A percentile compares a stretch with the other conserved stretches of the same genome.
phyloP scores from a whole-genome alignment of 2,329 filamentous ascomycete genomes.

The Aspergillus versicolor region DNA sequence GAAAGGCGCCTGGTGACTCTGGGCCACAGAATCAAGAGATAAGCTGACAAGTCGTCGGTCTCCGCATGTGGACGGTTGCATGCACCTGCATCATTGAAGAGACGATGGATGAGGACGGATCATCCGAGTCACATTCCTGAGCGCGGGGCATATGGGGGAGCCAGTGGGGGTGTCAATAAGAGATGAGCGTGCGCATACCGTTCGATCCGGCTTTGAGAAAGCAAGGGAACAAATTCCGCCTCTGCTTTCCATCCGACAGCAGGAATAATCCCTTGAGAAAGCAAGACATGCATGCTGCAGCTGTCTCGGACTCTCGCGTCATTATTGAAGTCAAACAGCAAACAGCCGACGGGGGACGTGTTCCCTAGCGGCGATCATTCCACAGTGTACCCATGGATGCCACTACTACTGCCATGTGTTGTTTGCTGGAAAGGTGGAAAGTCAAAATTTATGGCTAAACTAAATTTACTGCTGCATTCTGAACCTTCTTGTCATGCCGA shows the following conservation, averaged over 20 bases:
- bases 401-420: constrained; percentile 18
- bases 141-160: background rate
- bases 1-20: too few relatives aligned
- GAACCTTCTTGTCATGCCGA: too few relatives aligned
- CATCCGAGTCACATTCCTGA: background rate
- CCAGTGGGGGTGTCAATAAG: background rate
- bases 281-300: background rate
- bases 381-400: constrained; percentile 21
- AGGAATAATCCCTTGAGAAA: background rate
- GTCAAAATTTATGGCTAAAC: background rate
- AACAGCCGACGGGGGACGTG: constrained; percentile 14
- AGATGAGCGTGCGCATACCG: background rate
- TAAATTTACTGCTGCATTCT: too few relatives aligned
- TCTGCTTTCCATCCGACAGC: background rate
- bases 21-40: too few relatives aligned
- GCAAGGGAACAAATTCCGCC: background rate
- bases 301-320: background rate
- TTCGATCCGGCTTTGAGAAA: background rate
- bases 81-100: too few relatives aligned
- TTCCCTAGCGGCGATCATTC: constrained; percentile 26
- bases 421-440: constrained; percentile 21
- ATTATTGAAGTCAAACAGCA: background rate
- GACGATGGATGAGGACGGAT: too few relatives aligned
- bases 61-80: too few relatives aligned
- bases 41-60: too few relatives aligned